These are phyloP conservation scores for Vinca minor DNA, from an alignment of 257 asterid species.

Conservation along the genomic window DNA sequence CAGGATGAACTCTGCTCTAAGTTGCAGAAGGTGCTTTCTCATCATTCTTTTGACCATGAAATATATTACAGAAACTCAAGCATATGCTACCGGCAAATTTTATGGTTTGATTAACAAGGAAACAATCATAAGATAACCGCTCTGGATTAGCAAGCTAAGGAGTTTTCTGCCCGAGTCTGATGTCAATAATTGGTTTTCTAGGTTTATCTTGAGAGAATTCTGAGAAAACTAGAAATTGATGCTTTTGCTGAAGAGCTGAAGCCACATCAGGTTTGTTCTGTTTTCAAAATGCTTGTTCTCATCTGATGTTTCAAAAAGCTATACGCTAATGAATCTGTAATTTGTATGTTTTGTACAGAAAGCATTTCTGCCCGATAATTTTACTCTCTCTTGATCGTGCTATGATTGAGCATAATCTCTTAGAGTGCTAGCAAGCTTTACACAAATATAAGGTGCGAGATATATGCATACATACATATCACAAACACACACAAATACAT, in stretches of 20 bases:
- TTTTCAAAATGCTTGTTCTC: neutral
- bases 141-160: too few species aligned
- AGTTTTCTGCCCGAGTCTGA: neutral
- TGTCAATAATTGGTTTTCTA: slow-evolving; percentile 29
- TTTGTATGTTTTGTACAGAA: slow-evolving; percentile 40
- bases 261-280: slow-evolving; percentile 78
- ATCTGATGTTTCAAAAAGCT: slow-evolving; percentile 1
- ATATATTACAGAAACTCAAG: slow-evolving; percentile 3
- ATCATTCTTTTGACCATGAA: slow-evolving; percentile 7
- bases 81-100: neutral
- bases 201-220: slow-evolving; percentile 95
- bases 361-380: slow-evolving; percentile 84
- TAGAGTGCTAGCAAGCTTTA: slow-evolving; percentile 96
- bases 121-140: neutral
- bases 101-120: neutral
- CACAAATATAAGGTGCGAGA: slow-evolving; percentile 84
- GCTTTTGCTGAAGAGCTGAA: slow-evolving; percentile 93
- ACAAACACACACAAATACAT: too few species aligned
- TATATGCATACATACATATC: too few species aligned
- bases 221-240: slow-evolving; percentile 95
- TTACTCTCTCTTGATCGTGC: slow-evolving; percentile 96
- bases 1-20: slow-evolving; percentile 99
- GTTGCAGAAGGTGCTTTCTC: slow-evolving; percentile 78
- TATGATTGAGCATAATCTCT: slow-evolving; percentile 96
- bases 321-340: slow-evolving; percentile 11